phyloP scores from a whole-genome alignment of 2,329 filamentous ascomycete genomes.

The Clathrospora elynae region DNA sequence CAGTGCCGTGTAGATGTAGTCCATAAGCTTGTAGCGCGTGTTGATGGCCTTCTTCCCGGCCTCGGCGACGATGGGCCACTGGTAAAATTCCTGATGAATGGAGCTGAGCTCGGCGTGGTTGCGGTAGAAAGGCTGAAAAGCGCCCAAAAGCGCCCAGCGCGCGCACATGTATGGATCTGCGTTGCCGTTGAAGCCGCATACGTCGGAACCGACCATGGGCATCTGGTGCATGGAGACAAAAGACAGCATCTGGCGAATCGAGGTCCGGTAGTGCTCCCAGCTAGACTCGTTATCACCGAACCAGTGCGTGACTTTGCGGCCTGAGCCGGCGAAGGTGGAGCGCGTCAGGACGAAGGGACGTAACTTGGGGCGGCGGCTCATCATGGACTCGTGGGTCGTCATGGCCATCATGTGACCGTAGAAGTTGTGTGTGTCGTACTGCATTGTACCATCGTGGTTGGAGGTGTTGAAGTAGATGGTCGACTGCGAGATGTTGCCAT shows the following conservation, averaged over 20 bases:
- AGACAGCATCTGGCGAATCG: constrained; percentile 52
- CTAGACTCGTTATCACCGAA: constrained; percentile 60
- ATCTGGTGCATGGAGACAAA: constrained; percentile 56
- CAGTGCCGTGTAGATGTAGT: constrained; percentile 78
- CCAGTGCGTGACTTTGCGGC: constrained; percentile 64
- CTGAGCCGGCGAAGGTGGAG: constrained; percentile 75
- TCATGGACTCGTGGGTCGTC: constrained; percentile 69
- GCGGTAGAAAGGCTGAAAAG: constrained; percentile 76
- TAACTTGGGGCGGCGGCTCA: constrained; percentile 64
- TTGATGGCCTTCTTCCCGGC: constrained; percentile 71
- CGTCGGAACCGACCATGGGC: constrained; percentile 62
- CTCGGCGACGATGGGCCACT: constrained; percentile 65
- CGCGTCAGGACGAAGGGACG: constrained; percentile 76
- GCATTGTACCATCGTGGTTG: constrained; percentile 68
- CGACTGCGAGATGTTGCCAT: constrained; percentile 50
- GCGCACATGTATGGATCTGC: constrained; percentile 72
- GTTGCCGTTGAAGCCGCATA: constrained; percentile 75
- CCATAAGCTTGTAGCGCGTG: constrained; percentile 75
- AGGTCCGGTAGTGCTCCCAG: constrained; percentile 54
- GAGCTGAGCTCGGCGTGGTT: constrained; percentile 66
- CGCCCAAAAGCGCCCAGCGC: constrained; percentile 75
- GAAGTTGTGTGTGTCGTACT: constrained; percentile 79
- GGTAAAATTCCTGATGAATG: constrained; percentile 74
- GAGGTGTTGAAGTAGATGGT: constrained; percentile 70
- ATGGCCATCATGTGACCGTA: constrained; percentile 78